Base-by-base conservation (phyloP, 2,329 filamentous ascomycete species). In the Amauroascus niger region DNA sequence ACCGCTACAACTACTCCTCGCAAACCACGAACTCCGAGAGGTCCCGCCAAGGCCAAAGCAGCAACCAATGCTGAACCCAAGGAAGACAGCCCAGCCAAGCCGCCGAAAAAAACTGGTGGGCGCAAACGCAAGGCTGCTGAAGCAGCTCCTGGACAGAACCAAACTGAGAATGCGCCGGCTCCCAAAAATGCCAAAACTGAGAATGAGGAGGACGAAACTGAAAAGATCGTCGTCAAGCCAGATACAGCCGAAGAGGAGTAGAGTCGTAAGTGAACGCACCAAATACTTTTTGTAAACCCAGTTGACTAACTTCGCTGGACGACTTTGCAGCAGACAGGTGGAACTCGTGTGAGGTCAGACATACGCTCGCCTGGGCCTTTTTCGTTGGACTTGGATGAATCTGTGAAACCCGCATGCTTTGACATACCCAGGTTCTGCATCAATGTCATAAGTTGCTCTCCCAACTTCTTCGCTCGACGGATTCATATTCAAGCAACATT, bases 1-100 rank as follows among this genome's bases (percentile, higher is more conserved):
- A 40, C 49, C 11, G 4, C 49, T 16, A n/a, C 52, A 2, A 35
- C 28, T 33, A 58, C 50, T 26, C 44, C 50, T 32, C 56, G 57
- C 32, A 63, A 63, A 7, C 58, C 60, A 1, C 61, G 62, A 32
- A 53, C 50, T 13, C 47, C 56, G 16, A 55, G 55, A 1, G 56
- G 57, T n/a, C 61, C 62, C n/a, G 20, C 22, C 26, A 56, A 60
- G 3, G 60, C 60, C 4, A 61, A 59, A 26, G 22, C 49, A 22
- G n/a, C 49, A 18, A 39, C 16, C n/a, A 51, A 49, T 14, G 49
- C 16, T 0, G 58, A 52, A 7, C 3, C 28, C 8, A 48, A 58
- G 13, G 20, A 11, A 4, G 44, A 44, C n/a, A 53, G 28, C 18
- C 33, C 44, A 3, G 6, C 8, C 9, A 58, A 57, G 16, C 39